Base-by-base conservation (phyloP, 345 rosid species). In the Anastatica hierochuntica region DNA sequence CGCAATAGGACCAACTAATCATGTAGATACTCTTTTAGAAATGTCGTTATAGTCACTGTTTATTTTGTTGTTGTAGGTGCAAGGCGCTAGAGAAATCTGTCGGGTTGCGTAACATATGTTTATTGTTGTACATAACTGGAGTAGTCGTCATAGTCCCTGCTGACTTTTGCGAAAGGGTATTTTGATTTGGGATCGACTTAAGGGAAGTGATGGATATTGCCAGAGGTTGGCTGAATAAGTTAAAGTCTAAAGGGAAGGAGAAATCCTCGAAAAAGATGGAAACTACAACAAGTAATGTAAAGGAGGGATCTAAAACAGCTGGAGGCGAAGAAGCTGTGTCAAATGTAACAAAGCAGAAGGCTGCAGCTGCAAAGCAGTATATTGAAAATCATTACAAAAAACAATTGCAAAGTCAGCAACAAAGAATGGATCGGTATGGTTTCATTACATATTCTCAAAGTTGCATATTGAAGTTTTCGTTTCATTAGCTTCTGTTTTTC, bases 351-450 rank as follows among this genome's bases (percentile, higher is more conserved):
- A 84, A 78, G 74, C 95, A 92, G 71, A 80, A 69, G 72, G 98
- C 78, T 63, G 96, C 92, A 6, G 98, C 96, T 66, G 96, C 98
- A 7, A 92, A 87, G 70, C 96, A 87, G 73, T 90, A 76, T 69
- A 90, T 90, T 33, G 98, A 90, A 70, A 78, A 90, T 69, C 98
- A 90, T 68, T 90, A 90, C 76, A 84, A 81, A 72, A 84, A 83
- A 68, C 98, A 92, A 74, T 65, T 87, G 86, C 87, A 84, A 62
- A 69, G 70, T 60, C 84, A 87, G 49, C 77, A 84, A 60, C 84
- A 88, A 69, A 84, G 98, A 74, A 71, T 74, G 66, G 96, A 92
- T 69, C 76, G 98, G 98, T 92, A 81, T 69, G 74, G 60, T 55
- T 38, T 65, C 27, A 12, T 46, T 53, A 47, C 74, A 33, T 66